Base-by-base conservation (phyloP, 2,329 filamentous ascomycete genomes). In the Ampelomyces quisqualis region DNA sequence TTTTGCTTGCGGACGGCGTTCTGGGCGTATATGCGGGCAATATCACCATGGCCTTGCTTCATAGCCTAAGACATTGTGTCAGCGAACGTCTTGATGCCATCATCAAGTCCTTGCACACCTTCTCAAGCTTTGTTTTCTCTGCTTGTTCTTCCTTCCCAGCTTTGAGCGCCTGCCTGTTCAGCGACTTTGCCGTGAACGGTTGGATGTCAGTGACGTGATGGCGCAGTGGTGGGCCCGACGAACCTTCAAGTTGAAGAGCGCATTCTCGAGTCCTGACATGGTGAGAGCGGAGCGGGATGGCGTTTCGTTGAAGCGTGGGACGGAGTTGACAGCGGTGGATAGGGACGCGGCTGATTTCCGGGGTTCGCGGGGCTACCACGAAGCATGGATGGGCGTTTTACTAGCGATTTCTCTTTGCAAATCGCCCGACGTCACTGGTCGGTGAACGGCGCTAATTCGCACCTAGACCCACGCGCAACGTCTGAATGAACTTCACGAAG, bases 1-100 rank as follows among this genome's bases (percentile, higher is more conserved):
- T 81, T 81, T 58, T 80, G 76, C 64, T 82, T 82, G 34, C 79
- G 77, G 49, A 82, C 81, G 7, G 79, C 78, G 60, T 82, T 82
- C 54, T 80, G 76, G 19, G 79, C 80, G 66, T 82, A 80, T 58
- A 82, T 79, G 56, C 79, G 79, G 14, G 80, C 80, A 50, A 82
- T 81, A 55, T 82, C 79, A 53, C 70, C 68, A 61, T 81, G 77
- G 50, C 74, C 74, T 65, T 79, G 73, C 62, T 79, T 77, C 65
- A 83, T 80, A 20, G 79, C 80, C 76, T 80, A 46, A n/a, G n/a
- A n/a, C 7, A 21, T 5, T 11, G 8, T 14, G 15, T 18, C 19
- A 7, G 3, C 11, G 29, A n/a, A 9, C 7, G 1, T n/a, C n/a
- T n/a, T n/a, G n/a, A n/a, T n/a, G n/a, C n/a, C n/a, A n/a, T n/a